These are phyloP conservation scores for Gossypium laxum DNA, from an alignment of 441 rosid genomes.

Conservation along the genomic window DNA sequence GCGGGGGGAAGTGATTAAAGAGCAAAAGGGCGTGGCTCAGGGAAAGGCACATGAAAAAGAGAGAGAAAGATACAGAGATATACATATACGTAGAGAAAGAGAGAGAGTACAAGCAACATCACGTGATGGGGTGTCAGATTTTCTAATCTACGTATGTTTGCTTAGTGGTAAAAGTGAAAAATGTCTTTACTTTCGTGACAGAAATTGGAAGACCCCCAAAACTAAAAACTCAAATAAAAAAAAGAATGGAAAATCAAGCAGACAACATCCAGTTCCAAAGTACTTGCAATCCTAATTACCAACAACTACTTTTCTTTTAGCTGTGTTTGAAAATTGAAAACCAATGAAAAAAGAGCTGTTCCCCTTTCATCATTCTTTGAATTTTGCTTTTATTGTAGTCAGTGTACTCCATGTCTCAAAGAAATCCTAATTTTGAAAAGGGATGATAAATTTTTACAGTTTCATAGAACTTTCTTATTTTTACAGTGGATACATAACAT, in stretches of 20 bases:
- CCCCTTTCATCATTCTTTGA: not conserved
- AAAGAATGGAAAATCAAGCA: not conserved
- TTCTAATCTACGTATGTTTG: not conserved
- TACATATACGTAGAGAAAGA: slow-evolving; percentile 14
- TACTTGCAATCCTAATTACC: not conserved
- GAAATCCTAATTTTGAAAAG: not conserved
- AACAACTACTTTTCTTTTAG: not conserved
- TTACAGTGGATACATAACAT: not conserved
- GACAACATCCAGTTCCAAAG: not conserved
- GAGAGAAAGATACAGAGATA: slow-evolving; percentile 6
- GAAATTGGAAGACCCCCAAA: slow-evolving; percentile 16
- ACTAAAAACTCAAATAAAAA: not conserved
- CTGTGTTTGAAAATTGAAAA: not conserved
- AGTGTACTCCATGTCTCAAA: not conserved
- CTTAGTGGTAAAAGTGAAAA: not conserved
- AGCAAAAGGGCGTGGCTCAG: slow-evolving; percentile 37
- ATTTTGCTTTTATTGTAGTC: not conserved
- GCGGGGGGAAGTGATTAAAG: slow-evolving; percentile 11
- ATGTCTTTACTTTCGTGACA: slow-evolving; percentile 5
- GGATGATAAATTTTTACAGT: not conserved
- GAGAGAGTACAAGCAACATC: slow-evolving; percentile 17
- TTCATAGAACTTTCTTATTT: not conserved
- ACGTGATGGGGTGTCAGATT: slow-evolving; percentile 58
- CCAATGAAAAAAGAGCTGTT: not conserved
- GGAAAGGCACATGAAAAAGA: slow-evolving; percentile 12